Evolutionary conservation across 1,139 yeast species (phyloP).

Genomic region (Hyphopichia burtonii): DNA sequence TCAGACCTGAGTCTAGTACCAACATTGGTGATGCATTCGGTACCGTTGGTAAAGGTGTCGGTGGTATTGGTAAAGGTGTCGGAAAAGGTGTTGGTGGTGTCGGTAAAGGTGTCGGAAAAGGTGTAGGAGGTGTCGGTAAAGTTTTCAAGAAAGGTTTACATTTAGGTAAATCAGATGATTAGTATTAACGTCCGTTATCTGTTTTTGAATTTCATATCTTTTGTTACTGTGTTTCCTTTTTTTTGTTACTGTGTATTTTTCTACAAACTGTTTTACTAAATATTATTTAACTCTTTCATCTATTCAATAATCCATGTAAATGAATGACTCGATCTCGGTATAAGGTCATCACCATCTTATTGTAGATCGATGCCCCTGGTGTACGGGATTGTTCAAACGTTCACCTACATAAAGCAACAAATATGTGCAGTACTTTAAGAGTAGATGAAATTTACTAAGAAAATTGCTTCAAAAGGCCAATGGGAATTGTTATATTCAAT

Average conservation of each 20-base stretch:
- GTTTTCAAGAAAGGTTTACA: constrained; percentile 41
- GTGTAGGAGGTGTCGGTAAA: constrained; percentile 40
- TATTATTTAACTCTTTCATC: no score
- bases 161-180: constrained; percentile 17
- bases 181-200: not conserved
- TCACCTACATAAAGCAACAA: not conserved
- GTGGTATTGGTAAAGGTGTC: constrained; percentile 46
- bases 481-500: no score
- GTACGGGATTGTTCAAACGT: not conserved
- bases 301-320: no score
- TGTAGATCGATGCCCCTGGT: not conserved
- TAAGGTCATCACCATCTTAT: no score
- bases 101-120: constrained; percentile 42
- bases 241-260: not conserved
- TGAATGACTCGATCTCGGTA: no score
- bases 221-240: not conserved
- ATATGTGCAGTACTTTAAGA: not conserved
- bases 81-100: constrained; percentile 44
- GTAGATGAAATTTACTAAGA: no score
- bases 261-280: not conserved
- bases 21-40: constrained; percentile 46
- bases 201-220: not conserved
- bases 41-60: constrained; percentile 28
- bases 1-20: constrained; percentile 36
- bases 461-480: no score